phyloP scores from a whole-genome alignment of 2,329 filamentous ascomycete species.

The Epichloe sibirici region DNA sequence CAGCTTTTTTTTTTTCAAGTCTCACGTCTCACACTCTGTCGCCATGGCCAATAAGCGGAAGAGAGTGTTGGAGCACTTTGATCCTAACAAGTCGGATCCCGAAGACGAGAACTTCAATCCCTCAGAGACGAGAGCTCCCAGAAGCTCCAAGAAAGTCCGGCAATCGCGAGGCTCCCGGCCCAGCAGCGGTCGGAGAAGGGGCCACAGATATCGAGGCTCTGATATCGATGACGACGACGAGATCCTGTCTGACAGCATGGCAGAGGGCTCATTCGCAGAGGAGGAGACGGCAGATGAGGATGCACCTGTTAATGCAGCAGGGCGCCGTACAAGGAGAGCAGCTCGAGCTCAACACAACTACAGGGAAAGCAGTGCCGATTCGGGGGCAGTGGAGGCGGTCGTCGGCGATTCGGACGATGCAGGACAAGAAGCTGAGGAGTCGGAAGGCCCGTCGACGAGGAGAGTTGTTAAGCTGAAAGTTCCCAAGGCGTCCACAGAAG shows the following conservation, averaged over 20 bases:
- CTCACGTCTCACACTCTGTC: neutral
- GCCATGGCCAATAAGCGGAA: conserved; percentile 41
- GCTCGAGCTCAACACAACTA: conserved; percentile 34
- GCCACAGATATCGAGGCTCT: conserved; percentile 41
- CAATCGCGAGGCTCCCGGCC: conserved; percentile 23
- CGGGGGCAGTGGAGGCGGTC: conserved; percentile 21
- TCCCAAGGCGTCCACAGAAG: conserved; percentile 16
- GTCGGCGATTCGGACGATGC: conserved; percentile 16
- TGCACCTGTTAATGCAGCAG: conserved; percentile 32
- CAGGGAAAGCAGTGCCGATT: conserved; percentile 32
- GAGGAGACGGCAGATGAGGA: conserved; percentile 27
- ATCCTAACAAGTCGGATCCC: conserved; percentile 54
- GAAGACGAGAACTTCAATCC: conserved; percentile 56
- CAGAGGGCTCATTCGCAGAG: conserved; percentile 37
- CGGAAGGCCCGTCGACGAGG: conserved; percentile 17
- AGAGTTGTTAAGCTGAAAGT: conserved; percentile 34
- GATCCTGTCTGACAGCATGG: conserved; percentile 39
- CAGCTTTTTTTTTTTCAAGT: conserved; percentile 4
- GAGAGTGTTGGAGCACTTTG: conserved; percentile 45
- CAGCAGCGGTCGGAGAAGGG: conserved; percentile 20
- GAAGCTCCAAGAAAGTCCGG: conserved; percentile 29
- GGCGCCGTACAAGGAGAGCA: conserved; percentile 35
- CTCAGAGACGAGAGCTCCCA: conserved; percentile 29
- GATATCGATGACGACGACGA: conserved; percentile 52
- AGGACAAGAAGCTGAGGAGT: conserved; percentile 15